These are phyloP conservation scores for Trichoderma atrobrunneum DNA, from an alignment of 2,329 filamentous ascomycete genomes.

Conservation along the genomic window DNA sequence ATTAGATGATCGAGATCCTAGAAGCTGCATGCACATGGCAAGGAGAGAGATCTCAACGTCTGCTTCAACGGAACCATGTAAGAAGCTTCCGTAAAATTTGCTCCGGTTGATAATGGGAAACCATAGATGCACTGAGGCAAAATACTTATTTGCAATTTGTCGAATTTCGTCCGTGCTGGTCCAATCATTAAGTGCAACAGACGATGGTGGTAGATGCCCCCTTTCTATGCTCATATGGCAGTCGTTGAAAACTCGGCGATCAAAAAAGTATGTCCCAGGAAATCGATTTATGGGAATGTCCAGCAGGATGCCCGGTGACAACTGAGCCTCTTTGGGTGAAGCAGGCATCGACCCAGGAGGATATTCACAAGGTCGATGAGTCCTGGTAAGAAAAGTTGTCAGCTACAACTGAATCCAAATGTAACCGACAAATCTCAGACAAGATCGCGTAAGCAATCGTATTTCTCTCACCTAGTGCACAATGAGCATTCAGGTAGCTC, in stretches of 20 bases:
- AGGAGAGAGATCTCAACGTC: not conserved
- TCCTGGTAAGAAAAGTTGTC: not conserved
- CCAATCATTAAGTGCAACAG: not conserved
- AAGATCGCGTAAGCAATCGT: not conserved
- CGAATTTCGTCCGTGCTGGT: not conserved
- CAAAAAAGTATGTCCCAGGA: not conserved
- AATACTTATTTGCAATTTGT: not conserved
- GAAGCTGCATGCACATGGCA: not conserved
- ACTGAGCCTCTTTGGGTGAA: not conserved
- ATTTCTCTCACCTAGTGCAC: not conserved
- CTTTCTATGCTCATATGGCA: not conserved
- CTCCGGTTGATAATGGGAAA: not conserved
- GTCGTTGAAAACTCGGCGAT: not conserved
- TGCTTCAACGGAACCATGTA: not conserved
- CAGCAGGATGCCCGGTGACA: not conserved
- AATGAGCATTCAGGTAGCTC: not conserved
- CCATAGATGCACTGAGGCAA: not conserved
- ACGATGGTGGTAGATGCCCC: not conserved
- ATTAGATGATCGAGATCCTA: not conserved
- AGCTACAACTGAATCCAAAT: not conserved
- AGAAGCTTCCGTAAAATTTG: not conserved
- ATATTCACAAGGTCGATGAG: not conserved
- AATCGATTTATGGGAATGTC: not conserved
- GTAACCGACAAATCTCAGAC: not conserved
- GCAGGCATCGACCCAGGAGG: not conserved